phyloP scores from a whole-genome alignment of 202 grass and related monocot genomes.

The Digitaria exilis region DNA sequence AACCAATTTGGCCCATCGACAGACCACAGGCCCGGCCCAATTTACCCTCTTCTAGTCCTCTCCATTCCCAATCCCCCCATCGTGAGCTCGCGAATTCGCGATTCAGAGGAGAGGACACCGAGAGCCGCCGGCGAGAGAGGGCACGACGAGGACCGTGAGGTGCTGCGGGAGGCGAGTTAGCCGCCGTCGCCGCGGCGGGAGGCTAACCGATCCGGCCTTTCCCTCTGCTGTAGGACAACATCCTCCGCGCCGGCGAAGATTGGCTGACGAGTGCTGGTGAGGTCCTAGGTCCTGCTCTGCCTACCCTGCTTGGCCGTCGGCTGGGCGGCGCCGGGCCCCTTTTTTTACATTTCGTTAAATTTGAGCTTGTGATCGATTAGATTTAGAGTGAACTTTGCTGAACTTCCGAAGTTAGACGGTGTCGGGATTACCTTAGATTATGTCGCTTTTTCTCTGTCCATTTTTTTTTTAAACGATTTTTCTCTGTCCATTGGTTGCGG shows the following conservation, averaged over 20 bases:
- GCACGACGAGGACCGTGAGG: neutral
- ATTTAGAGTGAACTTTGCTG: neutral
- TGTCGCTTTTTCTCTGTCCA: neutral
- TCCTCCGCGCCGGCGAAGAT: neutral
- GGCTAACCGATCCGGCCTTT: neutral
- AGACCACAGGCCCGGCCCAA: neutral
- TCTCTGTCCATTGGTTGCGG: neutral
- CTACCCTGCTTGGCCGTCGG: neutral
- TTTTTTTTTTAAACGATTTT: neutral
- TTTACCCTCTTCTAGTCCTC: no score
- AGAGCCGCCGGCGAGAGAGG: neutral
- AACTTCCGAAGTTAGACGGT: neutral
- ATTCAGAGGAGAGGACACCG: neutral
- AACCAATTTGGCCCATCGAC: neutral
- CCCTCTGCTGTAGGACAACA: no score
- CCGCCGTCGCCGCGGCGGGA: neutral
- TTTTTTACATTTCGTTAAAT: neutral
- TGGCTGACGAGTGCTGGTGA: neutral
- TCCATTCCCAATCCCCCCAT: neutral
- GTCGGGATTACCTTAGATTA: neutral
- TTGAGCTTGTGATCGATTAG: neutral
- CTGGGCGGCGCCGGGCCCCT: neutral
- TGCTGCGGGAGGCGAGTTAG: neutral
- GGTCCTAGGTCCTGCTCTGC: neutral
- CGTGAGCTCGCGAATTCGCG: neutral